phyloP scores from a whole-genome alignment of 2,329 filamentous ascomycete genomes.

The Chrysoporthe puriensis region DNA sequence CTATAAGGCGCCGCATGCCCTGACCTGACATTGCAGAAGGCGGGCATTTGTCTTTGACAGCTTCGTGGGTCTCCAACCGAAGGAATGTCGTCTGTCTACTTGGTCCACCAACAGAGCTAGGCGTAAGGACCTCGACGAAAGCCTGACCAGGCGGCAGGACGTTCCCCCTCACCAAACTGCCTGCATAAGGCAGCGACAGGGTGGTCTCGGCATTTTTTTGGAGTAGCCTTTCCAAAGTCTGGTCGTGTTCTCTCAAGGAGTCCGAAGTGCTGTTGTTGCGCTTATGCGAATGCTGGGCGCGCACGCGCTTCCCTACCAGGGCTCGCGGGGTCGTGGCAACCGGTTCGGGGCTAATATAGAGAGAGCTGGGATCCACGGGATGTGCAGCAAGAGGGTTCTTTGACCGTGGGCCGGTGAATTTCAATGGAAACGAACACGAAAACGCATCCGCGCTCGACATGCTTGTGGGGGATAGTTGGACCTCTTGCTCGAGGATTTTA shows the following conservation, averaged over 20 bases:
- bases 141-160: conserved; percentile 81
- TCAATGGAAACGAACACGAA: conserved; percentile 65
- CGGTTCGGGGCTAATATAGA: conserved; percentile 51
- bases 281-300: conserved; percentile 67
- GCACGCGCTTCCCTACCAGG: conserved; percentile 61
- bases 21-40: conserved; percentile 67
- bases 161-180: conserved; percentile 85
- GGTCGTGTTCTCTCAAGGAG: conserved; percentile 72
- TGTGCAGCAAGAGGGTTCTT: conserved; percentile 55
- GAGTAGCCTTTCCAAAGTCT: conserved; percentile 49
- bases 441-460: conserved; percentile 63
- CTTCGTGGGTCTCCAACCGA: conserved; percentile 42
- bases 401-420: conserved; percentile 44
- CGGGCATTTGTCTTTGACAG: conserved; percentile 48
- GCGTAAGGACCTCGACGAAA: conserved; percentile 70
- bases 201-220: conserved; percentile 61
- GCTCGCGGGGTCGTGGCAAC: conserved; percentile 63
- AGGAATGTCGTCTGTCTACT: conserved; percentile 60
- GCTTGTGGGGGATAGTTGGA: conserved; percentile 57
- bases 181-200: conserved; percentile 70
- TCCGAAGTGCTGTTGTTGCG: conserved; percentile 88
- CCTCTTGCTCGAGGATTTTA: conserved; percentile 35
- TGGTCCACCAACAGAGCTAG: conserved; percentile 49
- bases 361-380: conserved; percentile 56
- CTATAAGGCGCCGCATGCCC: conserved; percentile 83